Evolutionary conservation across 345 rosid genomes (phyloP), one percentile per base, ranked within the genome.

Genomic region (Atalantia buxifolia): DNA sequence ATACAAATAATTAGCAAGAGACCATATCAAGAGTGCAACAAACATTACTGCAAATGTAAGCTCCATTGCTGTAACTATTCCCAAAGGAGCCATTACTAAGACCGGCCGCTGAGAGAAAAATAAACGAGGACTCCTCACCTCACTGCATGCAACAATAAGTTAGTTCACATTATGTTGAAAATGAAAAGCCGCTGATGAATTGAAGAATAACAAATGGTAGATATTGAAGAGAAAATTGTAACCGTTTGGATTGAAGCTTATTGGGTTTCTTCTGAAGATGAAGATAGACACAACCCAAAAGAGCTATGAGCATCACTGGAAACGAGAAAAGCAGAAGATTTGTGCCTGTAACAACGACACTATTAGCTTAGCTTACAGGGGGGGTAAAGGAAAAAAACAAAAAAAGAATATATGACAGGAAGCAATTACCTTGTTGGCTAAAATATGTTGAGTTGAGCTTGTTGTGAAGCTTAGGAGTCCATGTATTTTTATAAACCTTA

Each of bases 251-350:
- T 40, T 7, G 45, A 63, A 79, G 71, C 28, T 16, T 60, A 73
- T 65, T 76, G 4, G 81, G 71, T 72, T 79, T 83, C 76, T 83
- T 87, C 81, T 81, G 83, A 57, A 85, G 71, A 82, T 92, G 93
- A 77, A 92, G 90, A 85, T 85, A 86, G 63, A 88, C 42, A 71
- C 97, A 88, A 62, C 92, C 92, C 55, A 88, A 70, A 66, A 75
- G 78, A 65, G 95, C 89, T 57, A 92, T 82, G 68, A 89, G 77
- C 90, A 90, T 86, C 76, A 89, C 69, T 4, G 98, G 97, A 72
- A 86, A 79, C 4, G 93, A 82, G 36, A 89, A 88, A 45, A 92
- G 86, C 75, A 92, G 83, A 56, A 92, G 87, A 73, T 89, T 90
- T 63, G 38, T 83, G 22, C 94, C 98, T 93, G 84, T n/a, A 45